Conservation (phyloP, 73 alveolate species). For the Stentor roeselii region DNA sequence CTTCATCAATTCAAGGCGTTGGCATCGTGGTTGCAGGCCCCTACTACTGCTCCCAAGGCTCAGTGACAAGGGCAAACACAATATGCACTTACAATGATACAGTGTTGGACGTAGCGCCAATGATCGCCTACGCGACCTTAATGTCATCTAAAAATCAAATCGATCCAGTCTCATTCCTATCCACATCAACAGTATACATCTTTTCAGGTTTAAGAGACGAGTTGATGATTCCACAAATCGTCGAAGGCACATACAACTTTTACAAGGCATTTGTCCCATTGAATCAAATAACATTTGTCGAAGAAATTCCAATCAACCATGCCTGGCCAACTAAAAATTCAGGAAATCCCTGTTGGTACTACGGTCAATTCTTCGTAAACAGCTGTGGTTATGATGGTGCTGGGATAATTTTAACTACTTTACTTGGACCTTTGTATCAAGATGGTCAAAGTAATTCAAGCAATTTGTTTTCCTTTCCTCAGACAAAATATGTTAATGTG, state of each 20-base stretch:
- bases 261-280: background rate
- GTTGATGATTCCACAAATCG: background rate
- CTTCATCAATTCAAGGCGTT: slow-evolving; percentile 42
- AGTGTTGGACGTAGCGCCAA: background rate
- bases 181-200: background rate
- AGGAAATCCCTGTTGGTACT: slow-evolving; percentile 34
- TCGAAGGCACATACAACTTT: background rate
- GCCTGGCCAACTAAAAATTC: slow-evolving; percentile 40
- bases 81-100: background rate
- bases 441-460: background rate
- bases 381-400: slow-evolving; percentile 47
- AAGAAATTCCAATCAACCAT: slow-evolving; percentile 34
- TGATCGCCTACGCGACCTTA: background rate
- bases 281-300: background rate
- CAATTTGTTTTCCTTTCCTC: slow-evolving; percentile 26
- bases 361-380: slow-evolving; percentile 36
- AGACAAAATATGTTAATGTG: background rate
- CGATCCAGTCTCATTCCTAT: background rate
- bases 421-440: slow-evolving; percentile 8
- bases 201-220: background rate
- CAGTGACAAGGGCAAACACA: background rate
- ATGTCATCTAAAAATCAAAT: background rate
- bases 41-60: slow-evolving; percentile 51
- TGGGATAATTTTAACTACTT: background rate
- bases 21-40: slow-evolving; percentile 58